Conservation (phyloP, 2,329 filamentous ascomycete species). For the Ceratocystis colombiana region DNA sequence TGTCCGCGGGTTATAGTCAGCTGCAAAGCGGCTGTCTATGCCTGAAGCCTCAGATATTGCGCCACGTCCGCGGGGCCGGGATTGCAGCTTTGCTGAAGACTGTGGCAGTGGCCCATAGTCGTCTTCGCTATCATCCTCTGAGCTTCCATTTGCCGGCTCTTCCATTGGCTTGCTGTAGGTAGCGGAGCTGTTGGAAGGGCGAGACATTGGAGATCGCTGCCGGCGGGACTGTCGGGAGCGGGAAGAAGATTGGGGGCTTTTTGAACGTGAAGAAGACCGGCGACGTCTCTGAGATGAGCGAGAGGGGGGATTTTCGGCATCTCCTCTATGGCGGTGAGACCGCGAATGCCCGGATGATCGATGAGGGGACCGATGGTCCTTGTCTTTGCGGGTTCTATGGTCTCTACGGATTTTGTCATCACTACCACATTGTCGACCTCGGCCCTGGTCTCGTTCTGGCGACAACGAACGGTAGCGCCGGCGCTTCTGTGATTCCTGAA, state of each 20-base stretch:
- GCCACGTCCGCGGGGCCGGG: conserved; percentile 58
- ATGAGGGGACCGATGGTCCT: background rate
- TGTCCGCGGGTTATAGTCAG: conserved; percentile 48
- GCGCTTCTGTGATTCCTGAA: background rate
- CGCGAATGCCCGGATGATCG: background rate
- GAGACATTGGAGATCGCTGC: background rate
- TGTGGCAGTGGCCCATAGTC: conserved; percentile 19
- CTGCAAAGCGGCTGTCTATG: conserved; percentile 73
- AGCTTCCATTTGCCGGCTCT: background rate
- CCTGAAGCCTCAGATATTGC: conserved; percentile 49
- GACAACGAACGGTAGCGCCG: background rate
- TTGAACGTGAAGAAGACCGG: conserved; percentile 15
- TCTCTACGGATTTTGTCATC: background rate
- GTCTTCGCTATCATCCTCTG: conserved; percentile 15
- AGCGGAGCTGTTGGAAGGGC: background rate
- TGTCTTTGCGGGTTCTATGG: background rate
- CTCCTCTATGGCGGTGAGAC: background rate
- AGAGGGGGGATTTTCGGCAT: background rate
- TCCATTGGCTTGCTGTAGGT: background rate
- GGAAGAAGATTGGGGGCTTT: background rate
- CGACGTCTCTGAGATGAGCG: background rate
- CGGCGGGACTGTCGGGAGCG: background rate
- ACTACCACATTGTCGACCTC: background rate
- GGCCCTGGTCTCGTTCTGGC: background rate
- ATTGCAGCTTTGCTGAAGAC: conserved; percentile 27